A percentile compares a stretch with the other conserved stretches of the same genome.
Evolutionary conservation across 192 early-diverging fungal species (phyloP).

Genomic region (Spizellomyces punctatus): DNA sequence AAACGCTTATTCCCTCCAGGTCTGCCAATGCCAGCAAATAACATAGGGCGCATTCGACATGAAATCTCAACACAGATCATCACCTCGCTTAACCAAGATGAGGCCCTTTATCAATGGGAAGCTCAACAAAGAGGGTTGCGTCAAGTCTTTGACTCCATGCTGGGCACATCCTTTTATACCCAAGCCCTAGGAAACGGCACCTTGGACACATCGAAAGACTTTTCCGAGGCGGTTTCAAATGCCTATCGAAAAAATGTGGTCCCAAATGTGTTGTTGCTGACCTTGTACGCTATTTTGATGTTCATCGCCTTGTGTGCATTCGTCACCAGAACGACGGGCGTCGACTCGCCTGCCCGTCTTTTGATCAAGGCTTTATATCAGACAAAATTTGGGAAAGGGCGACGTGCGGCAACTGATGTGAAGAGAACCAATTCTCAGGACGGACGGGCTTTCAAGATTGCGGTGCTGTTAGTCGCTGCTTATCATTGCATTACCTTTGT

Average conservation of each 20-base stretch:
- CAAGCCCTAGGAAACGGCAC: neutral
- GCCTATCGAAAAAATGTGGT: constrained; percentile 1
- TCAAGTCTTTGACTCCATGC: neutral
- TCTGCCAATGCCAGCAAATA: constrained; percentile 5
- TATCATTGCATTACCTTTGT: constrained; percentile 1
- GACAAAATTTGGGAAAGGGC: neutral
- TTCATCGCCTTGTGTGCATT: neutral
- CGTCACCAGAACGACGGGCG: neutral
- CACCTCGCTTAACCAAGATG: neutral
- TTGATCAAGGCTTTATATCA: no score
- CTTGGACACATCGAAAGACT: constrained; percentile 1
- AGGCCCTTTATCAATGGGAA: neutral
- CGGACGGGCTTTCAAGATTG: neutral
- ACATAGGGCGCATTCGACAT: neutral
- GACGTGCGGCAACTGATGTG: neutral
- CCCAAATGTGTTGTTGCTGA: neutral
- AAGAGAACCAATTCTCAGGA: neutral
- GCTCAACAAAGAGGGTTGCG: constrained; percentile 7
- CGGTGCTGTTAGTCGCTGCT: neutral
- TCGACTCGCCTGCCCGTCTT: neutral
- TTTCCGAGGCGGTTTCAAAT: neutral
- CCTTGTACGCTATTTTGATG: neutral
- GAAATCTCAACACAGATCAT: neutral
- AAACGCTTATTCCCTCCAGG: neutral
- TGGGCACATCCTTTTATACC: constrained; percentile 1